A percentile compares a stretch with the other conserved stretches of the same genome.
Evolutionary conservation across 768 basidiomycete species (phyloP).

Genomic region (Agaricus subrufescens): DNA sequence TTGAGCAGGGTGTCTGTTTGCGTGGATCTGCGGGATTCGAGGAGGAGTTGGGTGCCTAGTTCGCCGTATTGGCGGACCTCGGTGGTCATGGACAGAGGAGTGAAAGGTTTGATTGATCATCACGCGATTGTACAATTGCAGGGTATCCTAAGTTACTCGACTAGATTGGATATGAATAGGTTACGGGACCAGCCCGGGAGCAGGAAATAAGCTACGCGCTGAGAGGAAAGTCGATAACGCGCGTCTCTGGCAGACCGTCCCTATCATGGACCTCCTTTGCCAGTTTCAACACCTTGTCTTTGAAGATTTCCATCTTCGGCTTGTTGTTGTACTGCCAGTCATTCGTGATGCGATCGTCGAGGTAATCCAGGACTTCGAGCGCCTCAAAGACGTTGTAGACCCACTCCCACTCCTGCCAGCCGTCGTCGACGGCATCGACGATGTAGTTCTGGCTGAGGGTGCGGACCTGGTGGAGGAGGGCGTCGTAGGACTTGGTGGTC

Average conservation of each 20-base stretch:
- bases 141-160: neutral
- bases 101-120: neutral
- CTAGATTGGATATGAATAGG: constrained; percentile 9
- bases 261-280: constrained; percentile 3
- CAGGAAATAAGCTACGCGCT: neutral
- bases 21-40: constrained; percentile 82
- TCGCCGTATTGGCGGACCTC: constrained; percentile 74
- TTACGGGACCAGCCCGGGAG: constrained; percentile 1
- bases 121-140: neutral
- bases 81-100: constrained; percentile 32
- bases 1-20: constrained; percentile 81
- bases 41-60: constrained; percentile 82
- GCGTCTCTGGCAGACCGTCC: constrained; percentile 2
- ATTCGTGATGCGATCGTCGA: constrained; percentile 9
- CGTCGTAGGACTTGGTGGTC: constrained; percentile 1
- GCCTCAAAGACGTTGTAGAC: constrained; percentile 10
- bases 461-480: constrained; percentile 1
- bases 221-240: constrained; percentile 9
- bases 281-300: constrained; percentile 4
- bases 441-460: constrained; percentile 2
- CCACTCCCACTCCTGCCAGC: constrained; percentile 11
- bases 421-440: constrained; percentile 7
- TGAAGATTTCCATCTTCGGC: constrained; percentile 10
- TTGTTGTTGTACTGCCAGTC: constrained; percentile 9
- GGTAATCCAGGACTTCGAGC: constrained; percentile 7